Evolutionary conservation across 257 asterid species (phyloP).

Genomic region (Rauvolfia tetraphylla): DNA sequence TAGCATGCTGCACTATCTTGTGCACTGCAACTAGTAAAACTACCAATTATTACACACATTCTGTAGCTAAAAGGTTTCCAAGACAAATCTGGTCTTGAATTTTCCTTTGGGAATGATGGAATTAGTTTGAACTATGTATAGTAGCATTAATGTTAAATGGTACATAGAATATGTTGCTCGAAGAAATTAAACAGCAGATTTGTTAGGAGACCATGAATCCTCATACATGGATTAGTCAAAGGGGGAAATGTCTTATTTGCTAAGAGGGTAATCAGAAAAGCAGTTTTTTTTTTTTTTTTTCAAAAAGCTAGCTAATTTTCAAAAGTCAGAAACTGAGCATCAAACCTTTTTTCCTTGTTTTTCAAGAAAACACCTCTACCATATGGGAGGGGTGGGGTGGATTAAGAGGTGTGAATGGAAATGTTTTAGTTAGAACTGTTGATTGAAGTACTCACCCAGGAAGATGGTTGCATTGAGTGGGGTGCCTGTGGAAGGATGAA

Average conservation of each 20-base stretch:
- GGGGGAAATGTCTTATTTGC: background rate
- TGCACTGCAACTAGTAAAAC: background rate
- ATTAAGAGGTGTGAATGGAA: background rate
- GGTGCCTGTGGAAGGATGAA: conserved; percentile 42
- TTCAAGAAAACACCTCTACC: conserved; percentile 9
- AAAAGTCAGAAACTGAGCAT: background rate
- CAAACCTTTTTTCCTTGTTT: conserved; percentile 8
- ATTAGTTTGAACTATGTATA: no score
- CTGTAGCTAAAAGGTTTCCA: background rate
- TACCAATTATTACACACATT: background rate
- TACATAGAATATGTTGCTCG: background rate
- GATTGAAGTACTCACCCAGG: conserved; percentile 22
- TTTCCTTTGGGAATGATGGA: no score
- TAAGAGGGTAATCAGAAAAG: background rate
- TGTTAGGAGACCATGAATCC: no score
- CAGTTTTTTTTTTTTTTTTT: no score
- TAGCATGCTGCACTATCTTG: background rate
- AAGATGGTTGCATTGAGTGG: conserved; percentile 35
- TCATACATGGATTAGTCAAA: background rate
- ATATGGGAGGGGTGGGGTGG: background rate
- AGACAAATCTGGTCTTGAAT: no score
- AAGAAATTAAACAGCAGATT: background rate
- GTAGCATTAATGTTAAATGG: no score
- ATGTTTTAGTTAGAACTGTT: background rate
- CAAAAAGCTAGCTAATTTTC: background rate